Percentiles rank a stretch among this genome's conserved stretches.
phyloP scores from a whole-genome alignment of 768 basidiomycete genomes.

The Leccinum arenicola region DNA sequence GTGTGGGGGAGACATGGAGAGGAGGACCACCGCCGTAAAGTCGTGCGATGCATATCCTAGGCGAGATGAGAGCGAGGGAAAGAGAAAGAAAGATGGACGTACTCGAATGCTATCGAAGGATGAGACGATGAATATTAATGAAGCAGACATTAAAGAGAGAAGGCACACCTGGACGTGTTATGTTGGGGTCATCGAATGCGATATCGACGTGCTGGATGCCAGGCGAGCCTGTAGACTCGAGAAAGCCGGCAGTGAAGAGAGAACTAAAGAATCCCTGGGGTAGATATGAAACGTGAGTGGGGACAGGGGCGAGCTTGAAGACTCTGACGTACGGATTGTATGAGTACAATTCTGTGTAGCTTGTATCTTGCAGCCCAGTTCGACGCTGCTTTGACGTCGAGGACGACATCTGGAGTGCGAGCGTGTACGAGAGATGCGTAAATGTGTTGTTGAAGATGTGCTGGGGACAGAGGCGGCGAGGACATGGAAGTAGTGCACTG shows the following conservation, averaged over 20 bases:
- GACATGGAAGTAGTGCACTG: conserved; percentile 29
- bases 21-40: conserved; percentile 85
- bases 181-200: conserved; percentile 81
- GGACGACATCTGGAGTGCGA: conserved; percentile 73
- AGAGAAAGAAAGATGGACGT: conserved; percentile 32
- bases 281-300: conserved; percentile 7
- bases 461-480: conserved; percentile 44
- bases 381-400: conserved; percentile 57
- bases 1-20: conserved; percentile 59
- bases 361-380: conserved; percentile 69
- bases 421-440: conserved; percentile 71
- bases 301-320: neutral
- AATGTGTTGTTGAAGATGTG: conserved; percentile 69
- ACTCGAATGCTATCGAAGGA: conserved; percentile 76
- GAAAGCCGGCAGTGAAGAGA: conserved; percentile 79
- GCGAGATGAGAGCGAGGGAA: conserved; percentile 12
- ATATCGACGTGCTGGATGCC: conserved; percentile 58
- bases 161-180: conserved; percentile 76
- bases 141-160: neutral
- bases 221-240: conserved; percentile 47
- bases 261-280: conserved; percentile 81
- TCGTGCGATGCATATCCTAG: conserved; percentile 79
- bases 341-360: conserved; percentile 82
- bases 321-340: conserved; percentile 66
- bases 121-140: neutral